A percentile compares a stretch with the other conserved stretches of the same genome.
Conservation (phyloP, 495 filamentous ascomycete genomes). For the Platismatia glauca region DNA sequence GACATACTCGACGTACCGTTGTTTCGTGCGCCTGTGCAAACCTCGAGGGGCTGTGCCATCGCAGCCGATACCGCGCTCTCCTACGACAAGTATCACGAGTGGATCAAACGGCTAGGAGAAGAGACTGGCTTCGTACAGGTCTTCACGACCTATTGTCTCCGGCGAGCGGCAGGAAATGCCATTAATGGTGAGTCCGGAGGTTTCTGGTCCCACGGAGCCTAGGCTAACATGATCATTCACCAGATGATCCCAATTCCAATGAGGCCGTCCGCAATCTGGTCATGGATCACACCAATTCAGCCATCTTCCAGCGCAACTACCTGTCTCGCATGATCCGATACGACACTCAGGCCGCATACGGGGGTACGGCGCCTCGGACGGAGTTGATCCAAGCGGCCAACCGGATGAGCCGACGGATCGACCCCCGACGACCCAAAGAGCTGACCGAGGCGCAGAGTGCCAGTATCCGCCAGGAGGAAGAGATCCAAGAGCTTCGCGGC, state of each 20-base stretch:
- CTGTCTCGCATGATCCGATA: slow-evolving; percentile 22
- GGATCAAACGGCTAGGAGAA: slow-evolving; percentile 13
- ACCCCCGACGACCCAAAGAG: too few species aligned
- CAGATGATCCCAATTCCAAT: too few species aligned
- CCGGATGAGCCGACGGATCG: too few species aligned
- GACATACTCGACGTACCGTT: too few species aligned
- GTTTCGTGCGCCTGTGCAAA: too few species aligned
- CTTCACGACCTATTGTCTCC: too few species aligned
- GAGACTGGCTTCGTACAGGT: too few species aligned
- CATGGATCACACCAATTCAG: slow-evolving; percentile 17
- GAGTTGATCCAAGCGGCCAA: slow-evolving; percentile 18
- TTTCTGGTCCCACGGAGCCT: slow-evolving; percentile 7
- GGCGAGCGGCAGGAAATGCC: slow-evolving; percentile 18
- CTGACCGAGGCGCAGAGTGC: too few species aligned
- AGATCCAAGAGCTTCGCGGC: too few species aligned
- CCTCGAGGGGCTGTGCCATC: too few species aligned
- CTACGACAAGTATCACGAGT: neutral
- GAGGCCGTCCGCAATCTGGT: slow-evolving; percentile 19
- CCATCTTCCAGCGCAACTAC: slow-evolving; percentile 23
- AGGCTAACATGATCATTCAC: neutral
- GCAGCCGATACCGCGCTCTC: too few species aligned
- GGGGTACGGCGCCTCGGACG: slow-evolving; percentile 7
- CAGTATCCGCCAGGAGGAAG: too few species aligned
- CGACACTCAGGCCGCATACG: slow-evolving; percentile 18
- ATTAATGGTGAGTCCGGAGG: slow-evolving; percentile 16